A percentile compares a stretch with the other conserved stretches of the same genome.
phyloP scores from a whole-genome alignment of 495 filamentous ascomycete genomes.

The Daldinia childiae region DNA sequence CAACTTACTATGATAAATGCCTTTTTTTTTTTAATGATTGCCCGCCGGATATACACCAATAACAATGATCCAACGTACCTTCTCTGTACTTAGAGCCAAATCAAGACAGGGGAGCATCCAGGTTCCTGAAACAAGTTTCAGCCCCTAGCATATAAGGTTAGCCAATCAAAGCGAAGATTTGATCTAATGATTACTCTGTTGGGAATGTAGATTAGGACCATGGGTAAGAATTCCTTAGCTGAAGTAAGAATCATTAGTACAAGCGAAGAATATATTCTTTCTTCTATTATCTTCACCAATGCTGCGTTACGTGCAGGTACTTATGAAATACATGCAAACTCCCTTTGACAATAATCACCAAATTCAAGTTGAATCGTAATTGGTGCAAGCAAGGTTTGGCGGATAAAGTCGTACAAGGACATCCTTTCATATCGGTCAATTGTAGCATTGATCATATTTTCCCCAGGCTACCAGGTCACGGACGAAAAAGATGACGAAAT shows the following conservation, averaged over 20 bases:
- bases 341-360: too few relatives aligned
- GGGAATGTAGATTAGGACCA: slow-evolving; percentile 33
- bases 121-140: slow-evolving; percentile 39
- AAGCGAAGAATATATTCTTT: background rate
- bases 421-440: background rate
- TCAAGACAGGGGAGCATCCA: slow-evolving; percentile 20
- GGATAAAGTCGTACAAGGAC: background rate
- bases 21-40: background rate
- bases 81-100: slow-evolving; percentile 4
- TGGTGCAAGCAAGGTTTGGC: background rate
- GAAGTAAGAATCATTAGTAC: slow-evolving; percentile 7
- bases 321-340: background rate
- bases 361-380: background rate
- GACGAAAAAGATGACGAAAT: slow-evolving; percentile 32
- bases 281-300: background rate
- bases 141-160: background rate
- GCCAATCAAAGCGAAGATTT: slow-evolving; percentile 34
- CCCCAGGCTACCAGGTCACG: background rate
- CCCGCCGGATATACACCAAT: background rate
- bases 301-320: background rate
- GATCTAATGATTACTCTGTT: slow-evolving; percentile 39
- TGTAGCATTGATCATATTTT: background rate
- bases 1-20: background rate
- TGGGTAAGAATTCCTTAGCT: slow-evolving; percentile 7
- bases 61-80: background rate